Base-by-base conservation (phyloP, 163 green algal species). In the Scenedesmus sp. region DNA sequence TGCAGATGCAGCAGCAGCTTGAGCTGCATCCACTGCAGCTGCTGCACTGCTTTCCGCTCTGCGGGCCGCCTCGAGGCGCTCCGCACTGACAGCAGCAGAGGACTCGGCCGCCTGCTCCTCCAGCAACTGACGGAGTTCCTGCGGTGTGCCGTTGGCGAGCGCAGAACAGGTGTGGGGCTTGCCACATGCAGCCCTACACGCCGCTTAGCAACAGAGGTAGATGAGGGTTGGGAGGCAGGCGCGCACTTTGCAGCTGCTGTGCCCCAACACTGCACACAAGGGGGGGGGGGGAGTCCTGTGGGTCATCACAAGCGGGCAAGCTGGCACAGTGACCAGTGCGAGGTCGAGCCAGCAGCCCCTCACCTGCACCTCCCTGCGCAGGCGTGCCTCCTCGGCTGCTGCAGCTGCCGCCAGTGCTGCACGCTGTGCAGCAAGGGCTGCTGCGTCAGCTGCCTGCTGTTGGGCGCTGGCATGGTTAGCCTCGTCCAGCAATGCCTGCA, bases 101-200 rank as follows among this genome's bases (percentile, higher is more conserved):
- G 88, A 76, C 13, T 87, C 88, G 13, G 59, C 73, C 10, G 85
- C 68, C 24, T 92, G 85, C 44, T 92, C 30, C 22, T 89, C 35
- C 24, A 96, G 84, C 72, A 92, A 83, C 56, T 94, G 78, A 0
- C 90, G 89, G 51, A 94, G 93, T 33, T 83, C 70, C 83, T 95
- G 72, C 43, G 92, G 56, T 15, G 65, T 1, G 30, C 0, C 0
- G 7, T 10, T 42, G 13, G 49, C 79, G 68, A 15, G 6, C 43
- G 30, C 24, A 65, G 15, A 22, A 26, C 35, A 46, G 73, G 33
- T 44, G 70, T 16, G 13, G 33, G 73, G 72, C n/a, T 26, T 46
- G 10, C 30, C 1, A 42, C 33, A 81, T 13, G 68, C 68, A 43
- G 68, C 68, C 7, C 13, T n/a, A n/a, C 68, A 80, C 9, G 51